Conservation (phyloP, 345 rosid species). For the Eucalyptus brandiana region DNA sequence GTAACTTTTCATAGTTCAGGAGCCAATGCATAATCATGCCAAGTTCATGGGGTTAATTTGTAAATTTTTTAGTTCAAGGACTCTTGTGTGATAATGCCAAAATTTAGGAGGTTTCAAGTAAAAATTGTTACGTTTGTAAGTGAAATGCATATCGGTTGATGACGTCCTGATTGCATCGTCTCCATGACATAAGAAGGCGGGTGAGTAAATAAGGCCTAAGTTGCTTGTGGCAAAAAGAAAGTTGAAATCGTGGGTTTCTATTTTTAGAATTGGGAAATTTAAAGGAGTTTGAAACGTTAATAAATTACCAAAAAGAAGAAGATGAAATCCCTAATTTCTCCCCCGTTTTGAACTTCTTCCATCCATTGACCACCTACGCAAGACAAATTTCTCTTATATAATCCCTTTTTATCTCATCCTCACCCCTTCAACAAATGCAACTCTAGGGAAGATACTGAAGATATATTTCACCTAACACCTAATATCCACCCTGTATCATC, state of each 20-base stretch:
- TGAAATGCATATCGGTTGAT: neutral
- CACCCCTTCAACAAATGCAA: neutral
- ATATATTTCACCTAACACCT: neutral
- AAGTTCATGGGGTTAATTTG: neutral
- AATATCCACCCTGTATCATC: rapidly evolving
- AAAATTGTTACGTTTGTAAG: neutral
- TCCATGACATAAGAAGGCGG: neutral
- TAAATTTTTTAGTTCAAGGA: neutral
- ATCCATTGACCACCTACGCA: neutral
- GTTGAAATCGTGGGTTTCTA: neutral
- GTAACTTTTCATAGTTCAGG: neutral
- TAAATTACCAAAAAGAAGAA: neutral
- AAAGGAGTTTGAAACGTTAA: neutral
- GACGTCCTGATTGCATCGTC: rapidly evolving
- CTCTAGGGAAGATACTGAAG: neutral
- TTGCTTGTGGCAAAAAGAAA: rapidly evolving
- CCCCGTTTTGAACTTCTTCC: neutral
- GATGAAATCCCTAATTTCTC: neutral
- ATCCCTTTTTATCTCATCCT: neutral
- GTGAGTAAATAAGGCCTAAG: neutral
- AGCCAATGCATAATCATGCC: neutral
- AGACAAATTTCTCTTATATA: neutral
- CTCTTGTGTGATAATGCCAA: neutral
- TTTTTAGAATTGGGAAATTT: neutral
- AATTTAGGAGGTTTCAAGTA: neutral